Base-by-base conservation (phyloP, 2,329 filamentous ascomycete genomes). In the Westerdykella ornata region DNA sequence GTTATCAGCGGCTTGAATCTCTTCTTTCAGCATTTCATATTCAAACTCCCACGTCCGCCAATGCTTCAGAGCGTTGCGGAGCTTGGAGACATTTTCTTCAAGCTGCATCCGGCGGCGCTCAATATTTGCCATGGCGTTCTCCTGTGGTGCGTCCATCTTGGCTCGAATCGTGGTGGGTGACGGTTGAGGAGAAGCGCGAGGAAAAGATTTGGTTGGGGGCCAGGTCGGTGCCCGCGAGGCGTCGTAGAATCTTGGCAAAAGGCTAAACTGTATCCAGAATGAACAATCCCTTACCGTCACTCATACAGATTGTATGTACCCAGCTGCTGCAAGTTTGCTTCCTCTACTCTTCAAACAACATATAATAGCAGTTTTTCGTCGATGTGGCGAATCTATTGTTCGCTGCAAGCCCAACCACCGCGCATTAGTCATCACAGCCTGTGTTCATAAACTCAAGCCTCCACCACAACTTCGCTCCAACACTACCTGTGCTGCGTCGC, bases 11-110 rank as follows among this genome's bases (percentile, higher is more conserved):
- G 37, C 72, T 39, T 79, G 68, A 20, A 97, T 77, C 56, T 94
- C 87, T 62, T 94, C 87, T 61, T 85, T 88, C 47, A 97, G 74
- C 17, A 82, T 80, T 60, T 95, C 87, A 65, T 97, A 97, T 63
- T 97, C 90, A 36, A 85, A 80, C 62, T 94, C 89, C 78, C 86
- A 94, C 41, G 82, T 82, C 49, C 86, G 84, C 90, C 90, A 98
- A 69, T 94, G 84, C 47, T 81, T 80, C 39, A 97, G 74, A 5
- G 85, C 82, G 56, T 84, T 80, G 41, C 79, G 79, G 15, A 97
- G 76, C 61, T 87, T 80, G 37, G 74, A 69, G 35, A 94, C 76
- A 49, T 83, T 88, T 29, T 80, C 76, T 64, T 95, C 86, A 6
- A 97, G 80, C 46, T 81, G 75, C 51, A 77, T 71, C 13, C 86